Percentiles rank a stretch among this genome's conserved stretches.
phyloP scores from a whole-genome alignment of 202 grass and related monocot species.

The Eragrostis tef region DNA sequence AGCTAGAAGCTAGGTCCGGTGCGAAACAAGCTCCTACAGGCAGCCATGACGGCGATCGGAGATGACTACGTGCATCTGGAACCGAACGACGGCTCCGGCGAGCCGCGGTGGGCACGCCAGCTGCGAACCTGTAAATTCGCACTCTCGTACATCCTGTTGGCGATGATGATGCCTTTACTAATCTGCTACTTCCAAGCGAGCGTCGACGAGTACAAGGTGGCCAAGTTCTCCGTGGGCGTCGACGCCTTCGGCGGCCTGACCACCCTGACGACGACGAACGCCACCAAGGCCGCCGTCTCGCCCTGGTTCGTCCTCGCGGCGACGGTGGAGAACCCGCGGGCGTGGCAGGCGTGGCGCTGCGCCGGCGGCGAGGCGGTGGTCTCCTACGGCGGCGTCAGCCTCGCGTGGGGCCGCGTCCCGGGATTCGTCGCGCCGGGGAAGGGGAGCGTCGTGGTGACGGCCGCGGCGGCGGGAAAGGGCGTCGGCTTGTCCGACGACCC shows the following conservation, averaged over 20 bases:
- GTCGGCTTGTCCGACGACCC: neutral
- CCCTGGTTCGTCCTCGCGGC: neutral
- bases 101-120: neutral
- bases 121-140: neutral
- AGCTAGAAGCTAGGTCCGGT: no score
- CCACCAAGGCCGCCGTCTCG: neutral
- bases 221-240: neutral
- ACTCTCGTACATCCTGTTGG: neutral
- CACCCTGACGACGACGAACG: neutral
- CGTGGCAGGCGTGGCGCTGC: neutral
- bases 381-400: slow-evolving; percentile 12
- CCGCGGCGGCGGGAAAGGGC: neutral
- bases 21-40: no score
- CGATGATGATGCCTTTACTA: neutral
- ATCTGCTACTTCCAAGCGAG: neutral
- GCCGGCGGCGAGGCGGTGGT: neutral
- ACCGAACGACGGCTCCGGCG: neutral
- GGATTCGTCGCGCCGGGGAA: neutral
- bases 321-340: neutral
- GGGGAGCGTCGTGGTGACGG: neutral
- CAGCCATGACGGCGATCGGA: neutral
- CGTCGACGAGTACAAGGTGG: neutral
- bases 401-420: slow-evolving; percentile 1
- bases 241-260: neutral
- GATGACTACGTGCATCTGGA: neutral